phyloP scores from a whole-genome alignment of 257 asterid genomes.

The Primulina huaijiensis region DNA sequence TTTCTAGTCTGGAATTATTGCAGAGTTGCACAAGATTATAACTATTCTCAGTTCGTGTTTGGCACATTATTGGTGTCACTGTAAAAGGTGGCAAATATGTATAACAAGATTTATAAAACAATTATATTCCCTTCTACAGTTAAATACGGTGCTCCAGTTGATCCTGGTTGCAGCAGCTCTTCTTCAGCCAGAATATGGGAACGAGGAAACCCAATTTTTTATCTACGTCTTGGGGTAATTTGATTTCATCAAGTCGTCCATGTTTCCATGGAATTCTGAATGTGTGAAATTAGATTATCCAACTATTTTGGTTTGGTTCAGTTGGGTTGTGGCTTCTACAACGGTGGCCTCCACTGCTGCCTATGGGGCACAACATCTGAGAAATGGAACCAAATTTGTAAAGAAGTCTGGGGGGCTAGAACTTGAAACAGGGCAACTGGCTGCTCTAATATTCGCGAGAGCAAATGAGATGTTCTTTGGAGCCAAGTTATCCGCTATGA shows the following conservation, averaged over 20 bases:
- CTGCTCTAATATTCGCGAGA: background rate
- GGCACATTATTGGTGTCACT: background rate
- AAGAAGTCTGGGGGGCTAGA: constrained; percentile 13
- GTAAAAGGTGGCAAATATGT: background rate
- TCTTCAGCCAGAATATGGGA: constrained; percentile 90
- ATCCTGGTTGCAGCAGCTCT: constrained; percentile 82
- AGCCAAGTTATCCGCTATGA: background rate
- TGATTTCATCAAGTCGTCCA: background rate
- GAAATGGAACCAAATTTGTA: constrained; percentile 34
- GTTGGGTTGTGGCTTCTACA: constrained; percentile 85
- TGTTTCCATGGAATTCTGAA: background rate
- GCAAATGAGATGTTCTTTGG: background rate
- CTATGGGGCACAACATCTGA: constrained; percentile 74
- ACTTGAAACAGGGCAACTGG: constrained; percentile 8
- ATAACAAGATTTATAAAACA: background rate
- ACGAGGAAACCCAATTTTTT: constrained; percentile 59
- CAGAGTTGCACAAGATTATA: background rate
- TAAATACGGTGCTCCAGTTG: constrained; percentile 84
- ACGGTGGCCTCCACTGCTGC: constrained; percentile 77
- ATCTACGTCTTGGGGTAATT: constrained; percentile 63
- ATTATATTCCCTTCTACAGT: constrained; percentile 38
- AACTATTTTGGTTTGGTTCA: constrained; percentile 39
- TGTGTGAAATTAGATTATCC: constrained; percentile 14
- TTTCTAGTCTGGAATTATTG: background rate
- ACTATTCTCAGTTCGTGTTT: constrained; percentile 4